A percentile compares a stretch with the other conserved stretches of the same genome.
Conservation (phyloP, 768 basidiomycete species). For the Candolleomyces aberdarensis region DNA sequence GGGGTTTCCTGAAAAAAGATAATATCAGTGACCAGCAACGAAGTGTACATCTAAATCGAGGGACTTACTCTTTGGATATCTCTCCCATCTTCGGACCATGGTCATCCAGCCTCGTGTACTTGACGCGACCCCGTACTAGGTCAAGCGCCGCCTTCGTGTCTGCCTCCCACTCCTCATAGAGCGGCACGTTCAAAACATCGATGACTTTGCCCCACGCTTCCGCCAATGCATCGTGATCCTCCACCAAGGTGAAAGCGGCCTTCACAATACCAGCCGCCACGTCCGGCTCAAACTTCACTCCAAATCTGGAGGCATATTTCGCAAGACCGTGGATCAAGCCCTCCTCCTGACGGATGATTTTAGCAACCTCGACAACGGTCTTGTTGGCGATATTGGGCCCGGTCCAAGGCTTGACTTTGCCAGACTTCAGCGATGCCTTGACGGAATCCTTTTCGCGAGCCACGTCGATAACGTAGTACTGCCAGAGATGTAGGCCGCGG, state of each 20-base stretch:
- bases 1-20: constrained; percentile 57
- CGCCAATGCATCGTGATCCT: constrained; percentile 50
- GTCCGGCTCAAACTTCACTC: constrained; percentile 57
- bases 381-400: constrained; percentile 60
- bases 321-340: constrained; percentile 50
- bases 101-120: constrained; percentile 76
- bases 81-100: constrained; percentile 83
- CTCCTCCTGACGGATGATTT: constrained; percentile 54
- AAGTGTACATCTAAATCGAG: neutral
- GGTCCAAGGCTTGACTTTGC: constrained; percentile 52
- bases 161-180: constrained; percentile 84
- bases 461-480: constrained; percentile 89
- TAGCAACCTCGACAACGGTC: constrained; percentile 61
- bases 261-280: constrained; percentile 74
- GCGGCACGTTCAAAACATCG: constrained; percentile 83
- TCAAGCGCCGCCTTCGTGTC: constrained; percentile 76
- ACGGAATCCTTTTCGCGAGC: constrained; percentile 59
- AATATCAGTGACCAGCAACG: neutral
- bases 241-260: constrained; percentile 55
- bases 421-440: constrained; percentile 47
- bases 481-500: constrained; percentile 76
- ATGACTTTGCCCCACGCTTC: constrained; percentile 76
- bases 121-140: constrained; percentile 70
- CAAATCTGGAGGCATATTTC: constrained; percentile 62
- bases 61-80: constrained; percentile 66